Evolutionary conservation across 2,329 filamentous ascomycete genomes (phyloP), one percentile per base, ranked within the genome.

Genomic region (Pseudomassariella vexata): DNA sequence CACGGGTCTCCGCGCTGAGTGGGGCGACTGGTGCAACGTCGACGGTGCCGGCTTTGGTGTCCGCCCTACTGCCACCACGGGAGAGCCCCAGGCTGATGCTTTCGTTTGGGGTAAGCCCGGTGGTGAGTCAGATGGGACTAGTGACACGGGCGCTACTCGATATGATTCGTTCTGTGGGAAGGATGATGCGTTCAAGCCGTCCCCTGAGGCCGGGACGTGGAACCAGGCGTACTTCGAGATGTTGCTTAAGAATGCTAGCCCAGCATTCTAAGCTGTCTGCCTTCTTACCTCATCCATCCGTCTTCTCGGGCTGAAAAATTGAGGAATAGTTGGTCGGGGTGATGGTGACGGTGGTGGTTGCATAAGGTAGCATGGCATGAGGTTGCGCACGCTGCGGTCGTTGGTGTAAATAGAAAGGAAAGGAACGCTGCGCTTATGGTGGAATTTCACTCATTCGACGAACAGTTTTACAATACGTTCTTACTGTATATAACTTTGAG

Each of bases 131-230:
- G 43, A 53, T 36, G 48, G 48, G 41, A 52, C 49, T 24, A 60
- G 56, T 5, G 47, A 64, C 35, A 48, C 48, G 16, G 45, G 46
- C 17, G 57, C 65, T 9, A 29, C 49, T 10, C 60, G 66, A 25
- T 73, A 68, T 49, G 67, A 73, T 52, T 21, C 16, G 20, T 57
- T 69, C 53, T 77, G 74, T 38, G 72, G 72, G 28, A 59, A 61
- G 12, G 42, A 53, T 5, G 66, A 70, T 47, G 56, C 77, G 3
- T 59, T 81, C 27, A 55, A 73, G 54, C 79, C 79, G 9, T 76
- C 79, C 2, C 79, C 79, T 23, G 76, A 83, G 56, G 79, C 79
- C 11, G 79, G 80, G 19, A 61, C 64, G 11, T 85, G 79, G 79
- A 79, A 79, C 56, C 60, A 74, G 54, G 65, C 60, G 15, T 75